Conservation (phyloP, 2,329 filamentous ascomycete genomes). For the Diaporthe sp. region DNA sequence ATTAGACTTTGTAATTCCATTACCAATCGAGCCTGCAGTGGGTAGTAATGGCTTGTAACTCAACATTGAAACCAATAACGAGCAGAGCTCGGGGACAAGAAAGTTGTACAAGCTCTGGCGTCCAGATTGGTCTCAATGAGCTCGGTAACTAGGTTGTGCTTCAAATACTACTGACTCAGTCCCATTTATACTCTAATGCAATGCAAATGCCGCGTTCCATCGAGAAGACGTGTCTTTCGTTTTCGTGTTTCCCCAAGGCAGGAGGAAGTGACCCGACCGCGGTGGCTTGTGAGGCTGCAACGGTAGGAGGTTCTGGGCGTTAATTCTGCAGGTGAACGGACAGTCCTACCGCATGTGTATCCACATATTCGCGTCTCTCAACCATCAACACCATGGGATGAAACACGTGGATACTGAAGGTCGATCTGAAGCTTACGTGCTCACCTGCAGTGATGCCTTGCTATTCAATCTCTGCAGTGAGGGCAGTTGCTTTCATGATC, state of each 20-base stretch:
- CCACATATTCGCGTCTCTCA: background rate
- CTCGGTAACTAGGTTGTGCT: no score
- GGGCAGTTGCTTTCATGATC: background rate
- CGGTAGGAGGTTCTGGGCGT: background rate
- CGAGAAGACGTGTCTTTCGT: background rate
- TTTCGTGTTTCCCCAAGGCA: background rate
- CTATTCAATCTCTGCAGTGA: background rate
- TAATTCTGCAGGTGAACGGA: background rate
- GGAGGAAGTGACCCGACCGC: background rate
- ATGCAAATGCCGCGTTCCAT: background rate
- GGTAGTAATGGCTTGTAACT: background rate
- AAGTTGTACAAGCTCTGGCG: no score
- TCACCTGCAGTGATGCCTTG: background rate
- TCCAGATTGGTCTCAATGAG: background rate
- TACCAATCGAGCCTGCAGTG: background rate
- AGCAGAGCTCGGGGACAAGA: background rate
- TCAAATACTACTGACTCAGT: background rate
- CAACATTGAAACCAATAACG: background rate
- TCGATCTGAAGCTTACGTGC: background rate
- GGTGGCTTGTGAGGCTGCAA: background rate
- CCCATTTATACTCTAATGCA: background rate
- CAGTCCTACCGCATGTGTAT: background rate
- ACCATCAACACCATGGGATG: background rate
- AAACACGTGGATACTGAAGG: conserved; percentile 1
- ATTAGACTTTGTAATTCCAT: background rate